These are phyloP conservation scores for Solanum tarijense DNA, from an alignment of 257 asterid species.

Conservation along the genomic window DNA sequence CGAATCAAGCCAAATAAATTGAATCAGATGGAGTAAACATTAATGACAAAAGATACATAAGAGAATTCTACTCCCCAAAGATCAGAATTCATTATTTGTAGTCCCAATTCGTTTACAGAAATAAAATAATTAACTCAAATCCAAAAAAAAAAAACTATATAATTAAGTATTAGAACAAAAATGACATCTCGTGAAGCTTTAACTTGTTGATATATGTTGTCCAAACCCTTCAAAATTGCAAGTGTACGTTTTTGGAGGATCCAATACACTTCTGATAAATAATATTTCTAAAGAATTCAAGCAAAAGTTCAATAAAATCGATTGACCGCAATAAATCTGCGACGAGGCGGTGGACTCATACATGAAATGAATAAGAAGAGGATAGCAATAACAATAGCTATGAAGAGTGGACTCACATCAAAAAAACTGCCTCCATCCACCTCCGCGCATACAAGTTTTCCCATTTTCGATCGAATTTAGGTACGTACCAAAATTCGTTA, in stretches of 20 bases:
- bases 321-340: neutral
- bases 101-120: neutral
- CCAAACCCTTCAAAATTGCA: neutral
- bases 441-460: neutral
- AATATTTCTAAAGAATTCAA: neutral
- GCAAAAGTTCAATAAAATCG: neutral
- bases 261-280: neutral
- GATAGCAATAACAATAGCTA: neutral
- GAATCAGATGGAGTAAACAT: neutral
- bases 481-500: neutral
- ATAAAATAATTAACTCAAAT: neutral
- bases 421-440: neutral
- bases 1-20: neutral
- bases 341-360: neutral
- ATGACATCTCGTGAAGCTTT: neutral
- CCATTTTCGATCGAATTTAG: neutral
- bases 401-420: neutral
- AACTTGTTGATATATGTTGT: neutral
- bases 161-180: neutral
- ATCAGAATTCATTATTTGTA: neutral
- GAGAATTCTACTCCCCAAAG: neutral
- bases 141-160: neutral
- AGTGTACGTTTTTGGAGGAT: neutral
- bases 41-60: neutral
- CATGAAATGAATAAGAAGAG: neutral